A percentile compares a stretch with the other conserved stretches of the same genome.
These are phyloP conservation scores for Cladosporium halotolerans DNA, from an alignment of 2,329 filamentous ascomycete genomes.

Conservation along the genomic window DNA sequence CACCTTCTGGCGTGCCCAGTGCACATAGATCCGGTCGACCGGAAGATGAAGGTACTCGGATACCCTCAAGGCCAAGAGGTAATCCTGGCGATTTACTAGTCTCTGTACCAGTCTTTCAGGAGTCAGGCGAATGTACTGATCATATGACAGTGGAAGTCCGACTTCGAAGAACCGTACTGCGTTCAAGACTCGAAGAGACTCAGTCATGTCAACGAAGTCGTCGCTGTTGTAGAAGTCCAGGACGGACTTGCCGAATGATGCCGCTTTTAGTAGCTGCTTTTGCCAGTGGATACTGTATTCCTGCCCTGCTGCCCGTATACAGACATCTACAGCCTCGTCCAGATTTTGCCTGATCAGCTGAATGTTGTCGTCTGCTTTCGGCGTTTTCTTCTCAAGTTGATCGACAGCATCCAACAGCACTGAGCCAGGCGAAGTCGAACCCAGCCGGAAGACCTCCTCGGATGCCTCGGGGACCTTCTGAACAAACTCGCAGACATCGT, in stretches of 20 bases:
- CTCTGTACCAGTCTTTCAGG: conserved; percentile 82
- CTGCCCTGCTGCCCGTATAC: conserved; percentile 85
- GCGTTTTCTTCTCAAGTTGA: conserved; percentile 85
- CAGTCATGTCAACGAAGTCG: conserved; percentile 97
- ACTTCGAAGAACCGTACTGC: conserved; percentile 87
- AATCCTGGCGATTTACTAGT: conserved; percentile 82
- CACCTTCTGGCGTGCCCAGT: conserved; percentile 95
- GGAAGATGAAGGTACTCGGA: conserved; percentile 81
- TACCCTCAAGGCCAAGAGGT: conserved; percentile 80
- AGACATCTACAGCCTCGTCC: conserved; percentile 87
- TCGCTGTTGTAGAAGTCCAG: conserved; percentile 96
- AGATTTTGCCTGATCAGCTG: conserved; percentile 84
- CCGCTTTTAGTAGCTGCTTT: conserved; percentile 90
- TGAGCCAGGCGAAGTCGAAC: conserved; percentile 81
- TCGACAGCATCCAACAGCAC: conserved; percentile 91
- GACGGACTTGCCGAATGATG: conserved; percentile 95
- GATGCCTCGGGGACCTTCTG: conserved; percentile 69
- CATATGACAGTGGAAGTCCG: conserved; percentile 83
- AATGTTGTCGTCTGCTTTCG: conserved; percentile 96
- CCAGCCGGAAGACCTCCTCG: conserved; percentile 81
- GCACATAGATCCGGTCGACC: conserved; percentile 85
- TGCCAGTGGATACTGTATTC: conserved; percentile 91
- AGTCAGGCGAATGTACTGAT: conserved; percentile 86
- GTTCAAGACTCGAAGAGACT: conserved; percentile 85
- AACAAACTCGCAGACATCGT: conserved; percentile 94